Evolutionary conservation across 148 eudicot genomes (phyloP), one percentile per base, ranked within the genome.

Genomic region (Spergularia bocconei): DNA sequence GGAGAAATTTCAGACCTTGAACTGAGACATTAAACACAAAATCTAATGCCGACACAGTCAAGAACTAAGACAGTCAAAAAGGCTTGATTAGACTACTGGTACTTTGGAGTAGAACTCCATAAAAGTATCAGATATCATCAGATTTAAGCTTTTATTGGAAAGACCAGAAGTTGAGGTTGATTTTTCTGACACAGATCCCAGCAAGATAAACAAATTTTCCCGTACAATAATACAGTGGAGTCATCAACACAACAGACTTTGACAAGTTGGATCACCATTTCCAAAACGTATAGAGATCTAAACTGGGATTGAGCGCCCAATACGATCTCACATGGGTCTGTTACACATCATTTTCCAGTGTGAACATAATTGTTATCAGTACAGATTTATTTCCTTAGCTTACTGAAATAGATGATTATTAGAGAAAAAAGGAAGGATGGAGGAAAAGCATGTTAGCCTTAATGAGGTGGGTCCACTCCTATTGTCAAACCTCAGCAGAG

Each of bases 271-370:
- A 67, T 48, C 68, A 13, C 68, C 38, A 54, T 62, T 60, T 21
- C 65, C 66, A 41, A 44, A 62, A 61, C 17, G 62, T 11, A 61
- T 8, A 14, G 36, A 62, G 65, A 53, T 66, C 41, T 25, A 62
- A 73, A 38, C 4, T 47, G 51, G 51, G 41, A n/a, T 52, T 16
- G 13, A 44, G 67, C 38, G 56, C 17, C 61, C 13, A 52, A 33
- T 51, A 63, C 62, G 55, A 20, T 59, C 72, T 80, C 83, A 76
- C 79, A 75, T 80, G 79, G 76, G 16, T 58, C 70, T 71, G 72
- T 50, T 71, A 72, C 21, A 39, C 75, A 61, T 77, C 29, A 72
- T 73, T 50, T 72, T 61, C 33, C 15, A 56, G 33, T 69, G 74
- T 70, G 19, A 38, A 56, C 82, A 70, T 59, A 47, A 17, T 12